A percentile compares a stretch with the other conserved stretches of the same genome.
phyloP scores from a whole-genome alignment of 371 early-diverging fungal species.

The Dichotomocladium elegans region DNA sequence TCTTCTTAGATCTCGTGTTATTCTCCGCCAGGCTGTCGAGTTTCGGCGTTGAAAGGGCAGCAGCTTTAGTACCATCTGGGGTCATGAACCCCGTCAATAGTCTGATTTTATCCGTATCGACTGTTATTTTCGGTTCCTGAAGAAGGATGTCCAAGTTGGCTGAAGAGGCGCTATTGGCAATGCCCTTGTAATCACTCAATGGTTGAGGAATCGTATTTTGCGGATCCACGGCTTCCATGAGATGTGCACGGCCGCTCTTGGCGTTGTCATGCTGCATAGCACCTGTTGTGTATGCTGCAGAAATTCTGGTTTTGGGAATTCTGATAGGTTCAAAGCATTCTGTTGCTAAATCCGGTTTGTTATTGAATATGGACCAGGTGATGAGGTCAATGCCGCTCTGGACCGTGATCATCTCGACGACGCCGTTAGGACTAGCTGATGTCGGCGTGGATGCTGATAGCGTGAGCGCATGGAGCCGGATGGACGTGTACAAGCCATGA shows the following conservation, averaged over 20 bases:
- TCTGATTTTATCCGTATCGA: conserved; percentile 1
- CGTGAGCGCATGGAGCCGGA: conserved; percentile 10
- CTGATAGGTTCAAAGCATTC: conserved; percentile 12
- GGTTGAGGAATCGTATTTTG: background rate
- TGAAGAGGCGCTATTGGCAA: too few relatives aligned
- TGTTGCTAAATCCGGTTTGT: conserved; percentile 8
- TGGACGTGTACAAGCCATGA: conserved; percentile 6
- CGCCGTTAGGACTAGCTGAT: too few relatives aligned
- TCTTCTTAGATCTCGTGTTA: background rate
- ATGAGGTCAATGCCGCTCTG: conserved; percentile 12
- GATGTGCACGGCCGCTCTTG: conserved; percentile 1
- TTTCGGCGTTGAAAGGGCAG: too few relatives aligned
- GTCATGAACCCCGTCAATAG: background rate
- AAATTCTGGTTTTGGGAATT: conserved; percentile 12
- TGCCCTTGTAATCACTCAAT: too few relatives aligned
- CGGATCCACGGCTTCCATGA: background rate
- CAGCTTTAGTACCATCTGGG: background rate
- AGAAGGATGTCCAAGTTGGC: background rate
- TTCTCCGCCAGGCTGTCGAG: background rate
- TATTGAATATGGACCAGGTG: conserved; percentile 16
- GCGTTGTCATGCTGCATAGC: background rate
- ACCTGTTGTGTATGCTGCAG: background rate
- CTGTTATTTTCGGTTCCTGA: conserved; percentile 1
- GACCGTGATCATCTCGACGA: conserved; percentile 2
- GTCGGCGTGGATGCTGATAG: background rate